A percentile compares a stretch with the other conserved stretches of the same genome.
Conservation (phyloP, 2,329 filamentous ascomycete genomes). For the Claviceps sp. region DNA sequence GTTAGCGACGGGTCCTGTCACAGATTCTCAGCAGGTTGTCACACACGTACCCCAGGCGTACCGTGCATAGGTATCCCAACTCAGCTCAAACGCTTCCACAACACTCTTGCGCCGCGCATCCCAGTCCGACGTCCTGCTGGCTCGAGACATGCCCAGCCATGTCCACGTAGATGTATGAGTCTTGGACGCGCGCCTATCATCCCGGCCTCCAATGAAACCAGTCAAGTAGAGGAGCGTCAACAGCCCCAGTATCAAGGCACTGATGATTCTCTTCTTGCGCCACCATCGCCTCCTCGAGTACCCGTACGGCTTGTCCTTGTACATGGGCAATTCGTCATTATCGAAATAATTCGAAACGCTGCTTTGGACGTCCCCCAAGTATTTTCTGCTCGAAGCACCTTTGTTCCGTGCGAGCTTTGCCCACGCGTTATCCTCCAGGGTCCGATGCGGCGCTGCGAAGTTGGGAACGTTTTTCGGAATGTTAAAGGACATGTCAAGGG, state of each 20-base stretch:
- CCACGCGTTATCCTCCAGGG: constrained; percentile 55
- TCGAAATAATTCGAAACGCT: constrained; percentile 54
- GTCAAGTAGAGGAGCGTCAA: constrained; percentile 57
- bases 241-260: constrained; percentile 36
- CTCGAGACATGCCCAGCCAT: constrained; percentile 41
- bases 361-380: constrained; percentile 42
- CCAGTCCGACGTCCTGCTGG: constrained; percentile 52
- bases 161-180: constrained; percentile 28
- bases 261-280: constrained; percentile 49
- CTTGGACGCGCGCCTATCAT: constrained; percentile 23
- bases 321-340: constrained; percentile 61
- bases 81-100: constrained; percentile 77
- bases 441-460: constrained; percentile 50
- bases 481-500: constrained; percentile 49
- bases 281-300: constrained; percentile 48
- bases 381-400: constrained; percentile 19
- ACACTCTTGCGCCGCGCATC: constrained; percentile 63
- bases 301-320: constrained; percentile 95
- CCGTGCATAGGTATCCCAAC: constrained; percentile 85
- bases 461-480: constrained; percentile 58
- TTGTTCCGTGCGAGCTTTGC: constrained; percentile 28
- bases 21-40: background rate
- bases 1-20: constrained; percentile 14
- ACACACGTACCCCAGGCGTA: constrained; percentile 80
- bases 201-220: constrained; percentile 37